Base-by-base conservation (phyloP, 495 filamentous ascomycete genomes). In the Lasiosphaeris hirsuta region DNA sequence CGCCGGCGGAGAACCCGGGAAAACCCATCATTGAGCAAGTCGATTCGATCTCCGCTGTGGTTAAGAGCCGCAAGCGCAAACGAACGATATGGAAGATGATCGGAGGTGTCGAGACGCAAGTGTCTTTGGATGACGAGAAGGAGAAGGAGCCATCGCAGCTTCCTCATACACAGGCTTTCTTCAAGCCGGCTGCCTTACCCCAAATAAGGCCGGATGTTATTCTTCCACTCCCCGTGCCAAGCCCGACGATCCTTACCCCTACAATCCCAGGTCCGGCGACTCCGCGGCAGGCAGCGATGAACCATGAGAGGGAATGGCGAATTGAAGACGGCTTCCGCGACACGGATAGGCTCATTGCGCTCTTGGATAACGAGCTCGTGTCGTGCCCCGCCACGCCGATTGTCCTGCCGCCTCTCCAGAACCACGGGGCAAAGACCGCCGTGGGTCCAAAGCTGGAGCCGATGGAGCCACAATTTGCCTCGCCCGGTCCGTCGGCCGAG, bases 61-160 rank as follows among this genome's bases (percentile, higher is more conserved):
- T 75, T 44, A 78, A 78, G 51, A 62, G 57, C 38, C 71, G 74
- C 36, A 72, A 71, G 55, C 69, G 75, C 48, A 78, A 77, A 45
- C 58, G 62, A 14, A 51, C 58, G 1, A 51, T 62, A 14, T 72
- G 70, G 62, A 74, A 75, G 40, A 68, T 72, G 38, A 63, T 75
- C 10, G 53, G 69, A 7, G 74, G 74, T 3, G 66, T 75, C 1
- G 72, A 75, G 45, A 70, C 71, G 1, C 55, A 43, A 0, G 57
- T 69, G n/a, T 50, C 62, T 4, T 46, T 67, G 53, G 33, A 57
- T 42, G 39, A 42, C 4, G 34, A 48, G 10, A 49, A 33, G 11
- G 34, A 48, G 10, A 49, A 33, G 11, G 56, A 54, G 1, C 10
- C 37, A n/a, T 13, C 37, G 18, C 19, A 17, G 14, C 52, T 30